Conservation (phyloP, 2,329 filamentous ascomycete species). For the Neofusicoccum kwambonambiense region DNA sequence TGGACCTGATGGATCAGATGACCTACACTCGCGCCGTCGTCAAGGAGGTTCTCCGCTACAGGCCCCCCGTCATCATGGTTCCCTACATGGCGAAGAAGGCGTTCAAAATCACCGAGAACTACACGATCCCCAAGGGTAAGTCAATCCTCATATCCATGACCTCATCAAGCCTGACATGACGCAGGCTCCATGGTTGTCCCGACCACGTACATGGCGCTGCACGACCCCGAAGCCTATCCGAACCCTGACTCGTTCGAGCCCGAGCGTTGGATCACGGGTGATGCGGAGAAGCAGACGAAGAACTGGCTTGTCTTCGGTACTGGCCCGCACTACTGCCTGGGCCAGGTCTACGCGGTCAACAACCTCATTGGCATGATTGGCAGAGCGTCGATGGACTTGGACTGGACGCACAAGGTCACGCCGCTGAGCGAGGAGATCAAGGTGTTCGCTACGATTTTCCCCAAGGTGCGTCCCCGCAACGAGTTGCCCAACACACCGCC, state of each 20-base stretch:
- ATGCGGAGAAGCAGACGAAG: conserved; percentile 88
- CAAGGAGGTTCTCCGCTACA: conserved; percentile 68
- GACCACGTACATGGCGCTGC: conserved; percentile 83
- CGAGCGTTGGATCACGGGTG: conserved; percentile 85
- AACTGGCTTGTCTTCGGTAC: conserved; percentile 97
- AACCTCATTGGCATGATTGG: conserved; percentile 88
- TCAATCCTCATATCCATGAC: not conserved
- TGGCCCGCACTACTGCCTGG: conserved; percentile 93
- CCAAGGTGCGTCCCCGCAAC: conserved; percentile 58
- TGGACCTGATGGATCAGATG: conserved; percentile 87
- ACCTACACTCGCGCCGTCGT: conserved; percentile 89
- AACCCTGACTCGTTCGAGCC: conserved; percentile 88
- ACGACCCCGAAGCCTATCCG: conserved; percentile 88
- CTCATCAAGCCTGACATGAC: not conserved
- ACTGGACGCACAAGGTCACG: conserved; percentile 89
- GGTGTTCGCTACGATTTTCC: conserved; percentile 98
- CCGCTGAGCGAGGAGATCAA: conserved; percentile 88
- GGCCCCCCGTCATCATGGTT: conserved; percentile 95
- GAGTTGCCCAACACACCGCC: not conserved
- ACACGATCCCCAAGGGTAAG: conserved; percentile 86
- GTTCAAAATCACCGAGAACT: conserved; percentile 83
- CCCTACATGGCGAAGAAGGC: conserved; percentile 93
- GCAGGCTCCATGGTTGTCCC: conserved; percentile 88
- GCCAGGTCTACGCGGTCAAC: conserved; percentile 85
- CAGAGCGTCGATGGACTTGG: conserved; percentile 80